These are phyloP conservation scores for Sporopachydermia lactativora DNA, from an alignment of 805 yeast genomes.

Conservation along the genomic window DNA sequence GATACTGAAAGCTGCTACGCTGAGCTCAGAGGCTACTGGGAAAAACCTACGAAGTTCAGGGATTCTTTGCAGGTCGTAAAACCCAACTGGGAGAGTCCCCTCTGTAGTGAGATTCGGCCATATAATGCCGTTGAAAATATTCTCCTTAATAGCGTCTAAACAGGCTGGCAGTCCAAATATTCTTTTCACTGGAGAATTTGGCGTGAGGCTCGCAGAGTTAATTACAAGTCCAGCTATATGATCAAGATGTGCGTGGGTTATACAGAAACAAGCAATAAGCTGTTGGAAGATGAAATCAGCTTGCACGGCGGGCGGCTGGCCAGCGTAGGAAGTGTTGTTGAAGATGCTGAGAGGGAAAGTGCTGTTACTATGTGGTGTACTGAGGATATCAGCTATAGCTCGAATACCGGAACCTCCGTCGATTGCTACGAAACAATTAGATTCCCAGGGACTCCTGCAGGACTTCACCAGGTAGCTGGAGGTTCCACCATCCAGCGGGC, in stretches of 20 bases:
- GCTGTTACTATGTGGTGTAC: constrained; percentile 5
- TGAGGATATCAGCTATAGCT: constrained; percentile 31
- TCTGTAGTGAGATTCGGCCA: constrained; percentile 61
- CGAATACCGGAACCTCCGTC: constrained; percentile 75
- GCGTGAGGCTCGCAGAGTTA: constrained; percentile 46
- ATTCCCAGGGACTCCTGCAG: constrained; percentile 25
- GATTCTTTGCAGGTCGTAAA: constrained; percentile 8
- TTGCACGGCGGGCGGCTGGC: constrained; percentile 2
- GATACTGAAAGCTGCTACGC: not conserved
- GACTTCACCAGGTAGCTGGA: constrained; percentile 61
- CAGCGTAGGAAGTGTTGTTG: constrained; percentile 2
- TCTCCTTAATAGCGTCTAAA: constrained; percentile 32
- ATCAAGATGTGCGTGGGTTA: constrained; percentile 80
- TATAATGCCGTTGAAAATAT: constrained; percentile 56
- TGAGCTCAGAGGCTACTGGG: not conserved
- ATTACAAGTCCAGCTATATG: constrained; percentile 58
- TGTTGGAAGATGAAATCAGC: constrained; percentile 12
- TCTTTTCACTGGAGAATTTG: constrained; percentile 20
- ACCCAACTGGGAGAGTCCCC: constrained; percentile 9
- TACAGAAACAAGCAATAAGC: constrained; percentile 18
- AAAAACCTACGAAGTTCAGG: not conserved
- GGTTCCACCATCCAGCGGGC: constrained; percentile 61
- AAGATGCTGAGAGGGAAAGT: constrained; percentile 4
- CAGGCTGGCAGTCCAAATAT: constrained; percentile 44
- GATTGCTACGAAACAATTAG: constrained; percentile 36